Evolutionary conservation across 2,329 filamentous ascomycete species (phyloP), one percentile per base, ranked within the genome.

Genomic region (Sporothrix luriei): DNA sequence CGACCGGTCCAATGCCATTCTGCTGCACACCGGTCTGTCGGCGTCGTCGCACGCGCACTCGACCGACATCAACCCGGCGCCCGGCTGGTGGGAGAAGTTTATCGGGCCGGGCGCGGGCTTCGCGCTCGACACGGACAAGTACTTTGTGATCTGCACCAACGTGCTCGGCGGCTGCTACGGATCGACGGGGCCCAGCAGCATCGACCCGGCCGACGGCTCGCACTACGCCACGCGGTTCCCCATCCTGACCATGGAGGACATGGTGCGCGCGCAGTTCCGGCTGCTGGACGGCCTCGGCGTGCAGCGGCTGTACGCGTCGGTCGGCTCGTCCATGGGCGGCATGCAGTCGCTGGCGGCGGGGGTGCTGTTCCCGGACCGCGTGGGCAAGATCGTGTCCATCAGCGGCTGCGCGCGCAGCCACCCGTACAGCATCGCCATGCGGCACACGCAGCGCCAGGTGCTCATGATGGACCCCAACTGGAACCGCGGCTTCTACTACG

Each of bases 381-480:
- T 99, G 2, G 88, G 88, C 51, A 89, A 90, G 73, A 87, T 99
- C 72, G 92, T 93, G 49, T 94, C 90, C 76, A 95, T 98, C 76
- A 96, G 91, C 76, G 95, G 94, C 14, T 99, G 95, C 79, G 95
- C 94, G 0, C 86, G 95, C 73, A 96, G 91, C 75, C 95, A 99
- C 78, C 95, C 95, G 0, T 99, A 99, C 82, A 97, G 94, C 79
- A 97, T 99, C 78, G 95, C 95, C 46, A 97, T 99, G 94, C 89
- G 95, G 68, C 95, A 99, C 80, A 97, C 94, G 0, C 95, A 99
- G 80, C 89, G 95, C 38, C 95, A 98, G 82, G 95, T 97, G 0
- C 86, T 99, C 62, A 98, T 99, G 94, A 97, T 97, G 91, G 95
- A 99, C 76, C 93, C 94, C 2, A 93, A 97, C 76, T 99, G 95